Evolutionary conservation across 2,329 filamentous ascomycete species (phyloP).

Genomic region (Cladophialophora exuberans): DNA sequence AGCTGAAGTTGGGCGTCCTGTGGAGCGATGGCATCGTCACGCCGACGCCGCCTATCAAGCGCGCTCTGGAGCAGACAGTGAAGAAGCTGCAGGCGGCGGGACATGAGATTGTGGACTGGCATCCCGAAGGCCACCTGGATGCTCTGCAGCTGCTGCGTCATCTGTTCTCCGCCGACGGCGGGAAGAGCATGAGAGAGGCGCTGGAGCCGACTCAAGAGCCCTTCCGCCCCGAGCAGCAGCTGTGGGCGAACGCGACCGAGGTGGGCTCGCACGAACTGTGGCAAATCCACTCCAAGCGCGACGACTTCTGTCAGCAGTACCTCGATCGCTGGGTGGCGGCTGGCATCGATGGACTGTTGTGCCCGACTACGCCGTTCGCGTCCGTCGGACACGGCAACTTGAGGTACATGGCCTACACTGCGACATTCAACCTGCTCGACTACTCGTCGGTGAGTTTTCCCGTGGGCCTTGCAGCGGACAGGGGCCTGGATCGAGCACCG

Average conservation of each 20-base stretch:
- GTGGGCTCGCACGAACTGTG: not conserved
- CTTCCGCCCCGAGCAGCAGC: not conserved
- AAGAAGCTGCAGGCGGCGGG: slow-evolving; percentile 35
- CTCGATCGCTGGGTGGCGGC: not conserved
- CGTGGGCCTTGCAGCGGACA: slow-evolving; percentile 17
- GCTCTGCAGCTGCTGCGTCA: slow-evolving; percentile 25
- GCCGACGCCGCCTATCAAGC: slow-evolving; percentile 59
- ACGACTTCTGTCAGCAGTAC: not conserved
- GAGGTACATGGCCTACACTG: slow-evolving; percentile 40
- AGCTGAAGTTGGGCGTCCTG: slow-evolving; percentile 55
- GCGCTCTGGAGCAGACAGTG: slow-evolving; percentile 35
- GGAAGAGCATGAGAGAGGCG: not conserved
- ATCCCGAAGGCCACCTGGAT: slow-evolving; percentile 36
- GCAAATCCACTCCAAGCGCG: not conserved
- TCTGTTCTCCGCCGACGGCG: not conserved
- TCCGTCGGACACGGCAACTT: not conserved
- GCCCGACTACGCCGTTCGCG: not conserved
- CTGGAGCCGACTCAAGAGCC: not conserved
- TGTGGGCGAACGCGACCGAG: not conserved
- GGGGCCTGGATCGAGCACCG: not conserved
- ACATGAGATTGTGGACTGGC: slow-evolving; percentile 50
- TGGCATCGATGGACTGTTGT: not conserved
- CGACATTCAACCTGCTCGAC: slow-evolving; percentile 41
- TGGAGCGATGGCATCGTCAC: slow-evolving; percentile 58
- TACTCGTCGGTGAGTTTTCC: slow-evolving; percentile 39